Base-by-base conservation (phyloP, 2,329 filamentous ascomycete species). In the Penicillium sp. region DNA sequence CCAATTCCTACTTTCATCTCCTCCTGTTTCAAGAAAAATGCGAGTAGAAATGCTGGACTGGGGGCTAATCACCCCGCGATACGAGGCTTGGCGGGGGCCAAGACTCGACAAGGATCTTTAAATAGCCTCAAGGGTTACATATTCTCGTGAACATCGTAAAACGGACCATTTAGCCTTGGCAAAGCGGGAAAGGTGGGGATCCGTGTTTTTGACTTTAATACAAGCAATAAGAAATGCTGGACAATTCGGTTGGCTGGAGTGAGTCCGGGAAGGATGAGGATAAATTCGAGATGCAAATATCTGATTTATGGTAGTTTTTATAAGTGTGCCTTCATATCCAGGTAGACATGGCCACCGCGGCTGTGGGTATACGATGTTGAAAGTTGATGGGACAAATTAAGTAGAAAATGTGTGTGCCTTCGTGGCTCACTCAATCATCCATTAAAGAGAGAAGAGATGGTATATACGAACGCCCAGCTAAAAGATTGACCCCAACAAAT, bases 31-130 rank as follows among this genome's bases (percentile, higher is more conserved):
- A 12, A 13, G 15, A 20, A n/a, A 9, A 7, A 30, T 44, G 21
- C 29, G 41, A 30, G 20, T 30, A 17, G 2, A 5, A 9, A 17
- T 17, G 4, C 23, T 27, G 7, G 3, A 17, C 3, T 44, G 27
- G 12, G 8, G 7, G 36, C 13, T 9, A 21, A 39, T 39, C 36
- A 39, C 36, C 20, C 36, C 20, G 21, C 36, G 20, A 51, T 51
- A 51, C 48, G 48, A 51, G 49, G 20, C 27, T 51, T 41, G 41
- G 49, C 26, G 32, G 12, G 17, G 8, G 34, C 42, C 34, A 46
- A 27, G 23, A 20, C 42, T 37, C 6, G 15, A 20, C 15, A 29
- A 26, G 21, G 15, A n/a, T n/a, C 49, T 30, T 26, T 41, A 51
- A 51, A 51, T 51, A 51, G 41, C 21, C 34, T 12, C 18, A 3